Evolutionary conservation across 805 yeast species (phyloP).

Genomic region (Candida maesae): DNA sequence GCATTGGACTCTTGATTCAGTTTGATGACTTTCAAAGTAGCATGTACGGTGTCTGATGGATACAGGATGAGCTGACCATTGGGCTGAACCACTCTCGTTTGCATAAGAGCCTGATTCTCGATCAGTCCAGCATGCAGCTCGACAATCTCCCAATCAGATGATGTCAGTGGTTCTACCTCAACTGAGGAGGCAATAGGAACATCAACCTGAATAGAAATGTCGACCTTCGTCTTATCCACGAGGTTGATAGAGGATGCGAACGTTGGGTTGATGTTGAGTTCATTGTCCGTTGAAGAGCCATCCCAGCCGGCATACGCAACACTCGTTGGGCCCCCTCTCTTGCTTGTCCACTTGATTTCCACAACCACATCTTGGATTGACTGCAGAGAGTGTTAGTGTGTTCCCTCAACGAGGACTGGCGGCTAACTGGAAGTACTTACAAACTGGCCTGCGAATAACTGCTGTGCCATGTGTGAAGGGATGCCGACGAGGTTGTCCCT

Average conservation of each 20-base stretch:
- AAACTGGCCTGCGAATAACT: background rate
- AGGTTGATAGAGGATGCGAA: slow-evolving; percentile 54
- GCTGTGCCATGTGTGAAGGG: slow-evolving; percentile 1
- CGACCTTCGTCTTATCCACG: slow-evolving; percentile 37
- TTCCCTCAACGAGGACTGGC: background rate
- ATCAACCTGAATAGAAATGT: slow-evolving; percentile 44
- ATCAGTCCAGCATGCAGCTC: slow-evolving; percentile 76
- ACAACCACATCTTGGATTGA: slow-evolving; percentile 55
- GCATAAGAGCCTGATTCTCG: slow-evolving; percentile 71
- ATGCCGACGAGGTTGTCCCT: slow-evolving; percentile 11
- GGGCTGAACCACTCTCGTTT: slow-evolving; percentile 68
- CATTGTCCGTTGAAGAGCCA: slow-evolving; percentile 39
- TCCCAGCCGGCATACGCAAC: slow-evolving; percentile 60
- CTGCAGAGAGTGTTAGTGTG: slow-evolving; percentile 14
- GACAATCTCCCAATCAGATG: slow-evolving; percentile 87
- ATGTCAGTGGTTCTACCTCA: slow-evolving; percentile 70
- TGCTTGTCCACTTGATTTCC: slow-evolving; percentile 36
- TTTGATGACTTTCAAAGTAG: slow-evolving; percentile 51
- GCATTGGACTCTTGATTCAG: slow-evolving; percentile 37
- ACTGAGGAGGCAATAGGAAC: slow-evolving; percentile 55
- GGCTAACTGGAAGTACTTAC: background rate
- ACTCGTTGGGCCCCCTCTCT: slow-evolving; percentile 23
- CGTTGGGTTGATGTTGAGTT: slow-evolving; percentile 62
- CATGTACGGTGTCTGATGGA: slow-evolving; percentile 58
- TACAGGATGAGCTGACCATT: slow-evolving; percentile 63